Conservation (phyloP, 148 eudicot genomes). For the Amaranthus hypochondriacus region DNA sequence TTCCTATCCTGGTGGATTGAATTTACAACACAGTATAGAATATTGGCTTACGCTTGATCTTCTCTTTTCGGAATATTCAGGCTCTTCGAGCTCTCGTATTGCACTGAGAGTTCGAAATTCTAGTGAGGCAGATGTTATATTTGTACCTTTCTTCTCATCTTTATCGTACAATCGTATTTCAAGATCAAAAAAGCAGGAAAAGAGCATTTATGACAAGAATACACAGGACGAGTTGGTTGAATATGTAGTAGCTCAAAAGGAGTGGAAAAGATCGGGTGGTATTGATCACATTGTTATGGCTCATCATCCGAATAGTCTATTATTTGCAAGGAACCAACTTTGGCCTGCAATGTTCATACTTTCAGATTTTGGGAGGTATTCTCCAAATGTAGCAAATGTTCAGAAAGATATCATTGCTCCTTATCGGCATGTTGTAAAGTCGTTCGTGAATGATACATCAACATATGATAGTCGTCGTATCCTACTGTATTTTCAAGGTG, state of each 20-base stretch:
- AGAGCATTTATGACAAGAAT: constrained; percentile 40
- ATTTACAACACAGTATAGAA: constrained; percentile 92
- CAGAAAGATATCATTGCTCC: constrained; percentile 97
- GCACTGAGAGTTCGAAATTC: constrained; percentile 75
- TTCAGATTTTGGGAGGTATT: constrained; percentile 97
- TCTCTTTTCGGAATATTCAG: constrained; percentile 57
- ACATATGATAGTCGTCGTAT: constrained; percentile 75
- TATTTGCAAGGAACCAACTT: constrained; percentile 73
- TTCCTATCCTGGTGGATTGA: constrained; percentile 81
- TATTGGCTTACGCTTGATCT: constrained; percentile 98
- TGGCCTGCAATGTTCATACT: constrained; percentile 89
- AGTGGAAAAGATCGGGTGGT: constrained; percentile 89
- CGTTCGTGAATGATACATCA: constrained; percentile 60
- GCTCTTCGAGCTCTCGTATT: constrained; percentile 34
- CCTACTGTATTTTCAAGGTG: constrained; percentile 87
- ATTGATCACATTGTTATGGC: constrained; percentile 81
- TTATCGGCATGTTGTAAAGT: constrained; percentile 66
- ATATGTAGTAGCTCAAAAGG: constrained; percentile 61
- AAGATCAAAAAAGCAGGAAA: constrained; percentile 44
- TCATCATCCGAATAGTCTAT: constrained; percentile 91
- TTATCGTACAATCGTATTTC: constrained; percentile 69
- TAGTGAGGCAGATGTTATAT: constrained; percentile 83
- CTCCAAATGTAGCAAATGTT: constrained; percentile 81
- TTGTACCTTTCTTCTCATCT: constrained; percentile 93
- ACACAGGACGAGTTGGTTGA: constrained; percentile 69